phyloP scores from a whole-genome alignment of 352 stramenopile species.

The Phytophthora cactorum region DNA sequence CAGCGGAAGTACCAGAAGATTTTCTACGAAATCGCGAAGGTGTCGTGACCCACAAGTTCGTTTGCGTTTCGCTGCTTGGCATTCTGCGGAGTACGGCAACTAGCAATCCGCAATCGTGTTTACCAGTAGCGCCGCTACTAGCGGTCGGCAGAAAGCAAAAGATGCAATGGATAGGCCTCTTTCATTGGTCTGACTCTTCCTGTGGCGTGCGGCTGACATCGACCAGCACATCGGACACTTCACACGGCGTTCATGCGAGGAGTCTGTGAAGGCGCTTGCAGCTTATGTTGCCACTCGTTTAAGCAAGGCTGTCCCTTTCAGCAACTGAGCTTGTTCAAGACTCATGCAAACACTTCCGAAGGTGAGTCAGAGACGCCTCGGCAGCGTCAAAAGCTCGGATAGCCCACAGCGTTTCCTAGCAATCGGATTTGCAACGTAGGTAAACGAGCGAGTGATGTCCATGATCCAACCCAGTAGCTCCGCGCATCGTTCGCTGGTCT shows the following conservation, averaged over 20 bases:
- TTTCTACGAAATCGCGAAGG: background rate
- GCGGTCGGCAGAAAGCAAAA: background rate
- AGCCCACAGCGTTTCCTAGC: constrained; percentile 6
- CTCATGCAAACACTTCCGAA: constrained; percentile 15
- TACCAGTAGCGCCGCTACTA: background rate
- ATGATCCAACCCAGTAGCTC: background rate
- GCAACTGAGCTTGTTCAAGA: constrained; percentile 6
- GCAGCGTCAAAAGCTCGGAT: constrained; percentile 3
- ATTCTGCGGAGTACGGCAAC: background rate
- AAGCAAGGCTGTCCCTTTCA: constrained; percentile 7
- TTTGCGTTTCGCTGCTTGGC: constrained; percentile 6
- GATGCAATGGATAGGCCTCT: constrained; percentile 10
- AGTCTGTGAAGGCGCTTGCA: background rate
- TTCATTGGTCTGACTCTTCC: constrained; percentile 14
- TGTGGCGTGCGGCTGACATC: constrained; percentile 9
- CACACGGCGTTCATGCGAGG: background rate
- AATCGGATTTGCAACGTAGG: constrained; percentile 11
- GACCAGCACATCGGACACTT: background rate
- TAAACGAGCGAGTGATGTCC: constrained; percentile 19
- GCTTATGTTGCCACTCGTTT: background rate
- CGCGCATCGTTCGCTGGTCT: background rate
- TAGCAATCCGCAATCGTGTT: background rate
- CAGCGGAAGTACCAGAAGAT: background rate
- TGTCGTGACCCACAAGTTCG: background rate
- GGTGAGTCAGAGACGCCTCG: constrained; percentile 9